Evolutionary conservation across 73 alveolate genomes (phyloP), one percentile per base, ranked within the genome.

Genomic region (Blepharisma japonicum): DNA sequence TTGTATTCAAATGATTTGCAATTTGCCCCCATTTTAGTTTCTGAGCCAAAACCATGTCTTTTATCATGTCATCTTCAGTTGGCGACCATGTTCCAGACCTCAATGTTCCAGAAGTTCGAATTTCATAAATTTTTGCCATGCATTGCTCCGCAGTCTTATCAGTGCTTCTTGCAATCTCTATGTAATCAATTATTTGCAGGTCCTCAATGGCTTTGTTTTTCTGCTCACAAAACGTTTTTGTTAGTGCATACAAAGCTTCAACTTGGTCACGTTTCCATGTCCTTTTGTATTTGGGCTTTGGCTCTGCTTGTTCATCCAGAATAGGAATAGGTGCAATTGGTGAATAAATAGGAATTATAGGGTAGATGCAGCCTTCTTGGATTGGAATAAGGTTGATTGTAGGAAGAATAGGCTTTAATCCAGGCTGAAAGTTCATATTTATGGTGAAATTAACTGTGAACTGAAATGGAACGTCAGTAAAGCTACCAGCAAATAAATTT

Each of bases 21-120:
- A 86, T 77, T 50, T 68, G 49, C 49, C 71, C 70, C 93, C 93
- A 86, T 55, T 82, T 80, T 25, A 70, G 14, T 8, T 71, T 51
- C 5, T 80, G 74, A 32, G 81, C 79, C 32, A 70, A 68, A 21
- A 81, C 83, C 45, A 81, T 54, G 45, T 70, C n/a, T 14, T 45
- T 7, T 9, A 81, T 45, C 6, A 68, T 50, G 18, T 81, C 80
- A 71, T 81, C 88, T 51, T 81, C 88, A 14, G 55, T 46, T 21
- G 81, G 70, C 7, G 84, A 70, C 88, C 88, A 81, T 7, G 81
- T 39, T 5, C 74, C 74, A 61, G 49, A 9, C 14, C 47, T 39
- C 74, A 61, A 39, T 14, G 47, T 61, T 25, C 74, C 74, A 14
- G 74, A 14, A 8, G 46, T 39, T 14, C 50, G 23, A 9, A 61